Evolutionary conservation across 2,329 filamentous ascomycete genomes (phyloP), one percentile per base, ranked within the genome.

Genomic region (Monilinia polystroma): DNA sequence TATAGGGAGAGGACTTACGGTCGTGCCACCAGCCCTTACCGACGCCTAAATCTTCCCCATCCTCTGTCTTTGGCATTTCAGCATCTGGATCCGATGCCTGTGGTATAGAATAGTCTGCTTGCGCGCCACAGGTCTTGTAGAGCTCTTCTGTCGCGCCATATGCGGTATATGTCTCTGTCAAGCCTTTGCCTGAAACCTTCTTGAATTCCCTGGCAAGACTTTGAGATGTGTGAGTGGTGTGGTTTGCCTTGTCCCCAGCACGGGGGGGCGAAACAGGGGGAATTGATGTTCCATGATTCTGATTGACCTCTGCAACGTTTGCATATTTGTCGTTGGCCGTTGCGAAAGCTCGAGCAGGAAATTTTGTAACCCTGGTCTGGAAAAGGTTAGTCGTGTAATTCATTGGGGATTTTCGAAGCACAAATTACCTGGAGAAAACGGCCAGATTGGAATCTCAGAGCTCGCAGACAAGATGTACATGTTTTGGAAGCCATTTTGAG

Each of bases 21-120:
- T 88, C 82, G 77, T 96, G 92, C 94, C 94, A 97, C 82, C 88
- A 90, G 16, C 89, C 88, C 32, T 83, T 82, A 4, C 89, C 89
- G 32, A 86, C 81, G 20, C 94, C 93, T 59, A 98, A 77, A 77
- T 98, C 92, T 77, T 96, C 91, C 11, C 92, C 93, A 43, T 90
- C 87, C 64, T 86, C 86, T 3, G 90, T 90, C 77, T 87, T 89
- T 38, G 87, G 85, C 64, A 95, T 85, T 58, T 85, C 83, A 0
- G 84, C 85, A 72, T 89, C 89, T 71, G 89, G 29, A 54, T 72
- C 64, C 12, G 58, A 54, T 4, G 70, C 66, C 57, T 72, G 67
- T n/a, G 71, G 70, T 38, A 74, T 73, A 23, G 64, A 68, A 41
- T 75, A 75, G 35, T 71, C 66, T 47, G 74, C 73, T 29, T 74